Conservation (phyloP, 2,329 filamentous ascomycete species). For the Incumbomyces delicatus region DNA sequence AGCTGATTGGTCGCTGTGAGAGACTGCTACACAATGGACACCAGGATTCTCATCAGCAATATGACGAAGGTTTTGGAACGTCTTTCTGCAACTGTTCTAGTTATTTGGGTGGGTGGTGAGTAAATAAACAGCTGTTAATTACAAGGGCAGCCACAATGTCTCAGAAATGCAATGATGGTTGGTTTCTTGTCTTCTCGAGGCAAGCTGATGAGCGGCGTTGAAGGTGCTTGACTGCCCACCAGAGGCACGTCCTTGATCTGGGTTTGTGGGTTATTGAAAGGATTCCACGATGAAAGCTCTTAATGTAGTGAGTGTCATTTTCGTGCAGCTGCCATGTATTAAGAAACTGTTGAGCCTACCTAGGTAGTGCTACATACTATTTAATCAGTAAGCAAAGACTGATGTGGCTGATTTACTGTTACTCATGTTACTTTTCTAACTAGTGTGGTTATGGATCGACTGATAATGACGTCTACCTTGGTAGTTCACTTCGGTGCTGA, state of each 20-base stretch:
- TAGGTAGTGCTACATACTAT: too few species aligned
- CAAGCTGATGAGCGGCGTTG: constrained; percentile 43
- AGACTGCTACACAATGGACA: constrained; percentile 52
- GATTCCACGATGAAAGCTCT: constrained; percentile 7
- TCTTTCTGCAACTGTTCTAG: constrained; percentile 55
- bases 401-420: too few species aligned
- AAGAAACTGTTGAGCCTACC: too few species aligned
- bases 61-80: constrained; percentile 46
- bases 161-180: constrained; percentile 56
- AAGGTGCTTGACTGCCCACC: constrained; percentile 48
- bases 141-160: constrained; percentile 69
- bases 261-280: constrained; percentile 2
- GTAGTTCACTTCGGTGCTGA: too few species aligned
- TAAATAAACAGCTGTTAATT: constrained; percentile 23
- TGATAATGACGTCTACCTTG: too few species aligned
- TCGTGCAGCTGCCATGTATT: not conserved
- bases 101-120: not conserved
- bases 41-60: constrained; percentile 42
- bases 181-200: constrained; percentile 43
- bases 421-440: too few species aligned
- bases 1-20: constrained; percentile 45
- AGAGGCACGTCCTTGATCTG: constrained; percentile 36
- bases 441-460: too few species aligned
- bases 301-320: constrained; percentile 7
- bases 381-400: too few species aligned